Evolutionary conservation across 2,329 filamentous ascomycete species (phyloP).

Genomic region (Neofusicoccum sp.): DNA sequence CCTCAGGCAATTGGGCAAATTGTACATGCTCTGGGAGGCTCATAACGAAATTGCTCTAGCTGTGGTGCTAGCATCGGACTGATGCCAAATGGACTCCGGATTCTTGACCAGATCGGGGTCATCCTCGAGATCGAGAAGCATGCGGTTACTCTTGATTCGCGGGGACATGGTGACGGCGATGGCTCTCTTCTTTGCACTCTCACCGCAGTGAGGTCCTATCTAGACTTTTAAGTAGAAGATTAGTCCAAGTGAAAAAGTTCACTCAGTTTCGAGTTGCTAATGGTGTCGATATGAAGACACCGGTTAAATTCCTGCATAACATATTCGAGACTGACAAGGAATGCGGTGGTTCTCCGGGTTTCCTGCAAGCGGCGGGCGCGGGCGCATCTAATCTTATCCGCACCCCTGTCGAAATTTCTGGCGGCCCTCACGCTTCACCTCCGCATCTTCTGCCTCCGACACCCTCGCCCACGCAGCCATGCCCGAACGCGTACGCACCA

Average conservation of each 20-base stretch:
- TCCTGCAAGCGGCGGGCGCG: neutral
- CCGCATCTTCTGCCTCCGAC: neutral
- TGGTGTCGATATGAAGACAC: too few relatives aligned
- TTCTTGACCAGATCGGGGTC: conserved; percentile 19
- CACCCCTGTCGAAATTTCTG: conserved; percentile 22
- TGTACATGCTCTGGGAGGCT: conserved; percentile 28
- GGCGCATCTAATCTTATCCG: conserved; percentile 16
- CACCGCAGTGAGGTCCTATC: conserved; percentile 20
- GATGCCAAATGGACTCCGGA: conserved; percentile 19
- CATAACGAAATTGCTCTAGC: conserved; percentile 19
- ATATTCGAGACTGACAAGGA: too few relatives aligned
- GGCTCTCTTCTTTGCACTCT: conserved; percentile 21
- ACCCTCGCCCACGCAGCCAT: conserved; percentile 31
- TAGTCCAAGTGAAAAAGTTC: too few relatives aligned
- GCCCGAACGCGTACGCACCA: conserved; percentile 46
- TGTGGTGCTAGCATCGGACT: conserved; percentile 16
- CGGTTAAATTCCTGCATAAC: too few relatives aligned
- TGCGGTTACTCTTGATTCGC: neutral
- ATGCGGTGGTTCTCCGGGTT: neutral
- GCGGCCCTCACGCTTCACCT: conserved; percentile 1
- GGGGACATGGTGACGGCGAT: conserved; percentile 14
- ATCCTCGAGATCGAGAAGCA: conserved; percentile 4
- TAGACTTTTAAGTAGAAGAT: neutral
- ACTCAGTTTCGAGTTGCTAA: too few relatives aligned
- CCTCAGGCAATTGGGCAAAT: conserved; percentile 11